Evolutionary conservation across 129 eudicot genomes (phyloP), one percentile per base, ranked within the genome.

Genomic region (Centrapalus pauciflorus): DNA sequence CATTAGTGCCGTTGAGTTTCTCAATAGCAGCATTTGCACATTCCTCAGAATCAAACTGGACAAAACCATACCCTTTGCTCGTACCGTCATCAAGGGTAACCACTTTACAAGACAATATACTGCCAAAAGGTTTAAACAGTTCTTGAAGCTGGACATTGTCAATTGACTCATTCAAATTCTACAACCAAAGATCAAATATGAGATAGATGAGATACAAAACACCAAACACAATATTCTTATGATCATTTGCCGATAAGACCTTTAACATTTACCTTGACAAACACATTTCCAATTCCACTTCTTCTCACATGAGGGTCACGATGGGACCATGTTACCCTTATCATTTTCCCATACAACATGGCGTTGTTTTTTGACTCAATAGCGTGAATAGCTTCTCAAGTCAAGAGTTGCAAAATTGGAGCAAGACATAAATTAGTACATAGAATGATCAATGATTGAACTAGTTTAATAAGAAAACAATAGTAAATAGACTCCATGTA

Each of bases 1-100:
- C 75, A 52, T 16, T 59, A 13, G 79, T 76, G 64, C 86, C 98
- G 84, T 88, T 86, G 32, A 88, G 83, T 21, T 82, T 78, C 76
- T 88, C 87, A 76, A 88, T 86, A 38, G 98, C 95, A 81, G 83
- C 81, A 70, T 60, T 80, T 66, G 98, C 90, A 29, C 85, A 83
- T 57, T 77, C 87, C 67, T 85, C 96, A 3, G 83, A 58, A 48
- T 77, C 95, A 77, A 88, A 93, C 73, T 93, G 98, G 35, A 93
- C 86, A 72, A 88, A 93, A 10, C 98, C 98, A 64, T 83, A 84
- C 50, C 95, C 98, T 77, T 77, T 93, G 71, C 95, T 88, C 82
- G 78, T 85, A 12, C 87, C 84, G 45, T 88, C 89, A 70, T 83
- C 95, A 71, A 69, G 64, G 29, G 82, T 80, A 29, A 55, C 90